Evolutionary conservation across 352 stramenopile species (phyloP), one percentile per base, ranked within the genome.

Genomic region (Phytophthora parvispora): DNA sequence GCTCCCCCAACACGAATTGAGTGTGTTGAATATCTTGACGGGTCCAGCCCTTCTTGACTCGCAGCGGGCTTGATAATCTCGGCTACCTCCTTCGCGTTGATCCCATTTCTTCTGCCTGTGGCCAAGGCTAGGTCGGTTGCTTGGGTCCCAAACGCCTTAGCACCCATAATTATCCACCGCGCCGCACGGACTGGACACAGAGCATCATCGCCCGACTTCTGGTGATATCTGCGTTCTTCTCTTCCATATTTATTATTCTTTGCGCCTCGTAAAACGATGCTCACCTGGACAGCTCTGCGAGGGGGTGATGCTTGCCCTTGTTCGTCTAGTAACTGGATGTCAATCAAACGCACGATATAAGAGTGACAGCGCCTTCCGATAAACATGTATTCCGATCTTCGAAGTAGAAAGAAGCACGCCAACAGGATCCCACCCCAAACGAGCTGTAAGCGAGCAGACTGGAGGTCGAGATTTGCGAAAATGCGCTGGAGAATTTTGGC

Each of bases 181-280:
- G 29, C 50, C 2, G 50, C 50, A 8, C 40, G 24, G 5, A 56
- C 50, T 8, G 29, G 18, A 18, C 50, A 56, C 8, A 56, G 18
- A 9, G 29, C 3, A 2, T 20, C 6, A 16, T 55, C 50, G 40
- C 43, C 38, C 3, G 70, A 67, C 1, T 28, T 8, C 42, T 72
- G 67, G 43, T 67, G 64, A 16, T 57, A 69, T 0, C 72, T 28
- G 45, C 57, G 66, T 29, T 64, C 57, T n/a, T 58, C 58, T 34
- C 61, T 10, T 25, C 67, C 67, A 29, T 63, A 74, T 40, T 80
- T 57, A 28, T 80, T 64, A 25, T 71, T 74, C 43, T 74, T 77
- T 2, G 52, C 38, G 12, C 67, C 54, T 32, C 56, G n/a, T 3
- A 76, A 36, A 0, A 64, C 15, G 6, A 80, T 67, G 0, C 60